Base-by-base conservation (phyloP, 2,329 filamentous ascomycete genomes). In the Graphilbum sp. region DNA sequence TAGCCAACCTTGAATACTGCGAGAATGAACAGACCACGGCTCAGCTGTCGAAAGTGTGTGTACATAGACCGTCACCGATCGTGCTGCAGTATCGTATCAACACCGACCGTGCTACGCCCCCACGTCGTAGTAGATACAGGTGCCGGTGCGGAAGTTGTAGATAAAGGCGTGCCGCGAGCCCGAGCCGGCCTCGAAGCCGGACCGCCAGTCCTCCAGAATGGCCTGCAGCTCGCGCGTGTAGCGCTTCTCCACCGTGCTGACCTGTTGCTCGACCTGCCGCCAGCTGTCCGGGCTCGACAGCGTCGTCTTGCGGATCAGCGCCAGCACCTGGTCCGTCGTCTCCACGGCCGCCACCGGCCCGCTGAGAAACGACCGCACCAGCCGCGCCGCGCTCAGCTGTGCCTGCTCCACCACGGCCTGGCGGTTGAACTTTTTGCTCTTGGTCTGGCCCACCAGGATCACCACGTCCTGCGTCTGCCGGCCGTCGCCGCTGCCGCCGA, bases 361-460 rank as follows among this genome's bases (percentile, higher is more conserved):
- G 23, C 79, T 71, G 5, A 83, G 63, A 47, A 85, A 85, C 5
- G 71, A 72, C 24, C 79, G 72, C 12, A 85, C 68, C 27, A 87
- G 65, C 40, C 70, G 72, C 23, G 72, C 66, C 5, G 64, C 66
- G 45, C 62, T 66, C 40, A 52, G 54, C 57, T 74, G 74, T 43
- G 79, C 79, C 46, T 87, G 80, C 53, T 93, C 84, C 35, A 95
- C 77, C 36, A 96, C 85, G 21, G 78, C 78, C 51, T 77, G 76
- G 38, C 88, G 76, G 58, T 94, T 95, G 45, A 80, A 82, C 62
- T 95, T 96, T 59, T 94, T 95, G 56, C 78, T 85, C 49, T 79
- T 76, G 36, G 85, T 87, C 41, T 83, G 79, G 1, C 82, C 75
- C 6, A 86, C 70, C 4, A 95, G 67, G n/a, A 96, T 79, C 43